Percentiles rank a stretch among this genome's conserved stretches.
Conservation (phyloP, 495 filamentous ascomycete genomes). For the Diplogelasinospora grovesii region DNA sequence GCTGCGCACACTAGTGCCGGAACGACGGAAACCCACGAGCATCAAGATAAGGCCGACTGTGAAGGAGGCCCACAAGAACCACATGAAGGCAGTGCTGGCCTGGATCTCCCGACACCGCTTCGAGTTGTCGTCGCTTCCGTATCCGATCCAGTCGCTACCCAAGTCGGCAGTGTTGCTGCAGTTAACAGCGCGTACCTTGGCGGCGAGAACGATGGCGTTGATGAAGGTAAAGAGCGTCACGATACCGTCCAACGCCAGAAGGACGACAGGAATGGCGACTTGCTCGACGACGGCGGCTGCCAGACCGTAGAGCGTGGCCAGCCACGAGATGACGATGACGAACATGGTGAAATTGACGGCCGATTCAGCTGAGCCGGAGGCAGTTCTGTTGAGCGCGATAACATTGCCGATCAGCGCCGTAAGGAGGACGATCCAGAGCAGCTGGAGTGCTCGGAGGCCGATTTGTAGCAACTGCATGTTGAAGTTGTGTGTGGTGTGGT, state of each 20-base stretch:
- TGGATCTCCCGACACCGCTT: slow-evolving; percentile 46
- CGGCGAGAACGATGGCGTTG: slow-evolving; percentile 38
- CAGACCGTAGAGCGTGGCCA: slow-evolving; percentile 32
- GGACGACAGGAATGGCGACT: slow-evolving; percentile 27
- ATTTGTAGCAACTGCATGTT: slow-evolving; percentile 31
- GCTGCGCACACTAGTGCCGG: slow-evolving; percentile 33
- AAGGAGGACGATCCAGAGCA: slow-evolving; percentile 37
- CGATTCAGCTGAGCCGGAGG: slow-evolving; percentile 26
- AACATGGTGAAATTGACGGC: slow-evolving; percentile 48
- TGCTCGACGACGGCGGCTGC: slow-evolving; percentile 25
- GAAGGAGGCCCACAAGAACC: slow-evolving; percentile 41
- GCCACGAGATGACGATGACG: slow-evolving; percentile 38
- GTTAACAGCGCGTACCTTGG: slow-evolving; percentile 39
- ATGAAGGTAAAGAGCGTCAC: slow-evolving; percentile 41
- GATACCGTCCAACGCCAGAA: slow-evolving; percentile 33
- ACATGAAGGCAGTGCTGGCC: slow-evolving; percentile 42
- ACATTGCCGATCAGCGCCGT: slow-evolving; percentile 46
- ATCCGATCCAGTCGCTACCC: slow-evolving; percentile 36
- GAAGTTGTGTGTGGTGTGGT: slow-evolving; percentile 1
- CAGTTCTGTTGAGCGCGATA: slow-evolving; percentile 36
- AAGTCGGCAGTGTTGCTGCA: slow-evolving; percentile 23
- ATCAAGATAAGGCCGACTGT: slow-evolving; percentile 26
- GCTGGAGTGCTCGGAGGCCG: slow-evolving; percentile 32
- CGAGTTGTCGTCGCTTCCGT: slow-evolving; percentile 34
- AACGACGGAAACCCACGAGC: slow-evolving; percentile 30